A percentile compares a stretch with the other conserved stretches of the same genome.
phyloP scores from a whole-genome alignment of 2,329 filamentous ascomycete genomes.

The Zymoseptoria passerinii region DNA sequence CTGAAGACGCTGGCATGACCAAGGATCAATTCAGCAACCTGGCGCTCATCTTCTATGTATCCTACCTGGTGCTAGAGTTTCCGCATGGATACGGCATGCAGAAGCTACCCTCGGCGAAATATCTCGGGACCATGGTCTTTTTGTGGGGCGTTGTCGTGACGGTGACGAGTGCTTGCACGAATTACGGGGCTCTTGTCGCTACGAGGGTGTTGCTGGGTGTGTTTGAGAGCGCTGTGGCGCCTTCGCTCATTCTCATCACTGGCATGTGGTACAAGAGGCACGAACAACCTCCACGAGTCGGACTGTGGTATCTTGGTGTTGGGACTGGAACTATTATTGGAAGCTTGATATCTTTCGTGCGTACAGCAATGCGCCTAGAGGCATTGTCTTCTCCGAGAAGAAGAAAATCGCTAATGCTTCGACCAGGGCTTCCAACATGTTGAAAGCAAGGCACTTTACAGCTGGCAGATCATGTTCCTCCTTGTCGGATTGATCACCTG shows the following conservation, averaged over 20 bases:
- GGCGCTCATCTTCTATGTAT: conserved; percentile 31
- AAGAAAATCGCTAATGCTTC: background rate
- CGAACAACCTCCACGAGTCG: conserved; percentile 56
- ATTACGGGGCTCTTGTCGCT: conserved; percentile 43
- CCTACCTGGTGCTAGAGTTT: conserved; percentile 33
- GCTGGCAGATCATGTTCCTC: conserved; percentile 48
- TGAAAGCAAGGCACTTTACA: conserved; percentile 16
- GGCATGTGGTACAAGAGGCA: conserved; percentile 35
- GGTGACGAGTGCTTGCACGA: conserved; percentile 43
- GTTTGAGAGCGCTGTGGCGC: conserved; percentile 48
- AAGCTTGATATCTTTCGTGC: conserved; percentile 46
- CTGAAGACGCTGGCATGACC: conserved; percentile 29
- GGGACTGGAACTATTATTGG: conserved; percentile 51
- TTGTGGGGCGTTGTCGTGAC: conserved; percentile 44
- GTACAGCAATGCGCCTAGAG: conserved; percentile 4
- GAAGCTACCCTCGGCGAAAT: conserved; percentile 46
- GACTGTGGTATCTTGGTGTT: conserved; percentile 59
- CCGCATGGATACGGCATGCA: conserved; percentile 45
- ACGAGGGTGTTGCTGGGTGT: conserved; percentile 45
- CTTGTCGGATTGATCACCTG: conserved; percentile 39
- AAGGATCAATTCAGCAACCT: conserved; percentile 31
- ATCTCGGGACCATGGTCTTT: conserved; percentile 37
- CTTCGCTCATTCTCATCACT: conserved; percentile 48
- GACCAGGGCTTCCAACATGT: background rate
- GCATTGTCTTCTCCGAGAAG: background rate